phyloP scores from a whole-genome alignment of 2,329 filamentous ascomycete species.

The Arthrobotrys pseudoclavata region DNA sequence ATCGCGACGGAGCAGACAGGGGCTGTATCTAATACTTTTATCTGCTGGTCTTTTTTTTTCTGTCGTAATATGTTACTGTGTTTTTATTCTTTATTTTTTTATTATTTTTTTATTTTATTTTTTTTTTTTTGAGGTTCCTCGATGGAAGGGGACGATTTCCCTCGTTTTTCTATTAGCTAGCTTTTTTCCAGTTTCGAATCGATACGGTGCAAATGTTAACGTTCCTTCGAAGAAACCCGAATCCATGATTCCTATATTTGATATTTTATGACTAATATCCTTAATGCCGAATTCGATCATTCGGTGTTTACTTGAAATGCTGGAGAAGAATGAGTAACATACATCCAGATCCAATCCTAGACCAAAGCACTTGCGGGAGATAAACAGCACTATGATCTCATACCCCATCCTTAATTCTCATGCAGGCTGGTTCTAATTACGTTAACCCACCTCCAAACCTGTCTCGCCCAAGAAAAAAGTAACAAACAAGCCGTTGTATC shows the following conservation, averaged over 20 bases:
- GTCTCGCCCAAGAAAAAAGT: neutral
- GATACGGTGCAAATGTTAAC: conserved; percentile 39
- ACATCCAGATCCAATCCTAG: no score
- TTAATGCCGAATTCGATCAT: no score
- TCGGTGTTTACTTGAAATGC: neutral
- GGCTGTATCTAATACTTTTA: conserved; percentile 47
- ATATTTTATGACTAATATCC: neutral
- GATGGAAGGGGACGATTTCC: conserved; percentile 25
- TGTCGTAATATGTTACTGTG: conserved; percentile 13
- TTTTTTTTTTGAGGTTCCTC: conserved; percentile 16
- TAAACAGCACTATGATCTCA: conserved; percentile 46
- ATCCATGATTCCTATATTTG: no score
- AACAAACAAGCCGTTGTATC: conserved; percentile 16
- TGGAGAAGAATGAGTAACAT: no score
- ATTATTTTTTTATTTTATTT: neutral
- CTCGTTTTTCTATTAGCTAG: conserved; percentile 47
- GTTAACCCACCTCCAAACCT: neutral
- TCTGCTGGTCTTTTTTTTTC: conserved; percentile 6
- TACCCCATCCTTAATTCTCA: conserved; percentile 12
- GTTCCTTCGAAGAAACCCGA: conserved; percentile 38
- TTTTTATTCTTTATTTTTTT: neutral
- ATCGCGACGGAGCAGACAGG: conserved; percentile 54
- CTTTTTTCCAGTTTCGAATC: conserved; percentile 16
- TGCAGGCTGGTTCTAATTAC: neutral
- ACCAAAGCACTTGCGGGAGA: conserved; percentile 31